Base-by-base conservation (phyloP, 2,329 filamentous ascomycete genomes). In the Curvularia hawaiiensis region DNA sequence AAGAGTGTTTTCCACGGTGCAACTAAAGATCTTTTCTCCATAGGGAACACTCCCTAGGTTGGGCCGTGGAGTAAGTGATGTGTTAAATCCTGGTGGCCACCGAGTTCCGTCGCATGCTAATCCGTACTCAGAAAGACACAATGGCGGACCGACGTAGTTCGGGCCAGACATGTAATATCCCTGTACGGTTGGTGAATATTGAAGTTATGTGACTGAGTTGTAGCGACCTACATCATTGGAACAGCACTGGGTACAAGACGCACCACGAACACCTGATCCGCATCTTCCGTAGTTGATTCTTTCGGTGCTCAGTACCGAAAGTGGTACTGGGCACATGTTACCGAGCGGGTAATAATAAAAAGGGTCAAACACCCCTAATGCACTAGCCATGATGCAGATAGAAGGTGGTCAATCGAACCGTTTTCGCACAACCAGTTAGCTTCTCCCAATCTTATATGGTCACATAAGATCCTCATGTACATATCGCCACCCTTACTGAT, bases 1-100 rank as follows among this genome's bases (percentile, higher is more conserved):
- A 3, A 85, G 69, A n/a, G 71, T 69, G 16, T 72, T 70, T 0
- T 61, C 52, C 5, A 69, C 62, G 1, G 60, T 63, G 49, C 76
- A 78, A 31, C 63, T 40, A 1, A 12, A n/a, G 7, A 55, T 18
- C 4, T 10, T 33, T 16, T 44, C 35, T 12, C 48, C 47, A 8
- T 46, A 55, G 7, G 47, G 47, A 33, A 51, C 11, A 8, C 18
- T 30, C 3, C 40, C 53, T 14, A 55, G 31, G 14, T 33, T 46
- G 16, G 41, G 31, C 14, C 48, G 31, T 6, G 48, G 26, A 12
- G 33, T 45, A 24, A 14, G 31, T 14, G 31, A 46, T 28, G 41
- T 55, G 14, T 52, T 55, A 24, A 39, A 51, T 9, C 47, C 47
- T 14, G 40, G 47, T 16, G 47, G 47, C 40, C 40, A 46, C 31